phyloP scores from a whole-genome alignment of 1,284 basidiomycete genomes.

The Hemileia vastatrix region DNA sequence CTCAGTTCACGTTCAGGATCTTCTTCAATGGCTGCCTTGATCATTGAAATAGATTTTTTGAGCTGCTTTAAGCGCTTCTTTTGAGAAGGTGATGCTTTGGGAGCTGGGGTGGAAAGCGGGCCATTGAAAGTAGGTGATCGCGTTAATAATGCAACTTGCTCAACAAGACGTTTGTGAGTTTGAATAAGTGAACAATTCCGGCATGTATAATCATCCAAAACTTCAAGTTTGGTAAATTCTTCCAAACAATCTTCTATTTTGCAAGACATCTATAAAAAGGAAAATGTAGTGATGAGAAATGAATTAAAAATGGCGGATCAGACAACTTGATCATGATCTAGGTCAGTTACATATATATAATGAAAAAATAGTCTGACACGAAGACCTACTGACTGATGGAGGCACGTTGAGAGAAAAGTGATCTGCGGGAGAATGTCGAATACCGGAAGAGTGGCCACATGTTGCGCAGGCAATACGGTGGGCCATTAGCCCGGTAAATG shows the following conservation, averaged over 20 bases:
- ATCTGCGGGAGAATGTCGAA: constrained; percentile 74
- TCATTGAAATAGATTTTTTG: not conserved
- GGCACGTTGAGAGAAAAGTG: constrained; percentile 69
- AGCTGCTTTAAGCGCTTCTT: not conserved
- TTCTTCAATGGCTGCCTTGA: not conserved
- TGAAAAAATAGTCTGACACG: not conserved
- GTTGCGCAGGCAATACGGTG: constrained; percentile 67
- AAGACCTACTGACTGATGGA: constrained; percentile 34
- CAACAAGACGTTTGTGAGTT: constrained; percentile 56
- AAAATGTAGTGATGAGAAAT: constrained; percentile 1
- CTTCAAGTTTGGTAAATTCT: constrained; percentile 71
- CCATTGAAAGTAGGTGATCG: too few species aligned
- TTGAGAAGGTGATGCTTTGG: not conserved
- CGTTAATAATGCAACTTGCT: too few species aligned
- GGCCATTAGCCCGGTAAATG: constrained; percentile 69
- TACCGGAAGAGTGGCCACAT: constrained; percentile 77
- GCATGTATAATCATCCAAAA: constrained; percentile 71
- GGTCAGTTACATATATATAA: constrained; percentile 43
- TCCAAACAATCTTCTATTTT: constrained; percentile 61
- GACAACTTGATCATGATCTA: constrained; percentile 22
- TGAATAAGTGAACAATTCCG: constrained; percentile 66
- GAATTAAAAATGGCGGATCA: not conserved
- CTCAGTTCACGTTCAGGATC: not conserved
- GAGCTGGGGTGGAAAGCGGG: too few species aligned
- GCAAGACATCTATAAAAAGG: constrained; percentile 50